Evolutionary conservation across 1,139 yeast genomes (phyloP).

Genomic region (Scheffersomyces titani): DNA sequence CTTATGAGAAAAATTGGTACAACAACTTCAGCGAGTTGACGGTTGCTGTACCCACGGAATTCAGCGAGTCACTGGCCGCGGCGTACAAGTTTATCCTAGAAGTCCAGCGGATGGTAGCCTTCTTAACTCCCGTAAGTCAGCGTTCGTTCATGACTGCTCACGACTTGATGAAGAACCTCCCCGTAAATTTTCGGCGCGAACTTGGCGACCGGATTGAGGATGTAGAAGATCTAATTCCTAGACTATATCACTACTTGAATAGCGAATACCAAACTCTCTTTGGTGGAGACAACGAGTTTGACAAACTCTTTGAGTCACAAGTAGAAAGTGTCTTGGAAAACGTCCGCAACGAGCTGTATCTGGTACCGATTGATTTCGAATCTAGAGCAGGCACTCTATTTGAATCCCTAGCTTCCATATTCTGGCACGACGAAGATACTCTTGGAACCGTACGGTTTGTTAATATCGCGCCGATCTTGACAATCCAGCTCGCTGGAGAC

Average conservation of each 20-base stretch:
- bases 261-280: constrained; percentile 13
- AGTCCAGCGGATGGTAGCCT: constrained; percentile 24
- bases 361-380: constrained; percentile 40
- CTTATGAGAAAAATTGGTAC: constrained; percentile 13
- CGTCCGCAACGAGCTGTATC: constrained; percentile 25
- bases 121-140: constrained; percentile 14
- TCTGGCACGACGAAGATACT: constrained; percentile 36
- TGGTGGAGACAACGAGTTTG: constrained; percentile 8
- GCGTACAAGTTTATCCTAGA: constrained; percentile 21
- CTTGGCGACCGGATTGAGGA: constrained; percentile 24
- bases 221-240: constrained; percentile 33
- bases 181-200: constrained; percentile 22
- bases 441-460: constrained; percentile 32
- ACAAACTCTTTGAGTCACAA: constrained; percentile 20
- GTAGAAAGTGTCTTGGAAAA: constrained; percentile 30
- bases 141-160: constrained; percentile 26
- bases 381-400: constrained; percentile 26
- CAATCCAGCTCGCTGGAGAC: constrained; percentile 34
- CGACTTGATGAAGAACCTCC: constrained; percentile 20
- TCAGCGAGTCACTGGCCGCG: constrained; percentile 4
- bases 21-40: constrained; percentile 8
- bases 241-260: constrained; percentile 21
- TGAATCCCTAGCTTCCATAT: constrained; percentile 34
- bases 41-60: constrained; percentile 6
- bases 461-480: constrained; percentile 32